phyloP scores from a whole-genome alignment of 2,329 filamentous ascomycete genomes.

The Aspergillus terreus region DNA sequence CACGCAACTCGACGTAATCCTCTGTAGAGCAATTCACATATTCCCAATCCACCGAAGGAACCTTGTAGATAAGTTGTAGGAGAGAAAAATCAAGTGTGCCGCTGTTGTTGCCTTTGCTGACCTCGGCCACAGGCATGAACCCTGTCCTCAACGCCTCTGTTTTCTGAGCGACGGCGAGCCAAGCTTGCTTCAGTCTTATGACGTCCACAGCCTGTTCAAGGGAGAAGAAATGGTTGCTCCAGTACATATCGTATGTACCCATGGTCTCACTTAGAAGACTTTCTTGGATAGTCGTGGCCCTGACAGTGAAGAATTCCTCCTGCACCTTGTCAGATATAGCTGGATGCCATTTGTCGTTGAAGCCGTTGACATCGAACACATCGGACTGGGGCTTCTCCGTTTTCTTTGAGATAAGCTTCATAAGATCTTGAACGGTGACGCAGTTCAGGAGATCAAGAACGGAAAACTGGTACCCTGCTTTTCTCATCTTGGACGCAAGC shows the following conservation, averaged over 20 bases:
- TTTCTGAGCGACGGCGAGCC: constrained; percentile 25
- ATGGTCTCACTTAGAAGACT: constrained; percentile 39
- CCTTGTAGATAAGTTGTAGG: constrained; percentile 27
- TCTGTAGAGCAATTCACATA: constrained; percentile 10
- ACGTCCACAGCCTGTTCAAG: constrained; percentile 26
- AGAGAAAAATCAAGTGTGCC: constrained; percentile 17
- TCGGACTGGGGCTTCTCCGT: background rate
- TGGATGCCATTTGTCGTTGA: constrained; percentile 20
- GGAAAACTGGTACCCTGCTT: constrained; percentile 21
- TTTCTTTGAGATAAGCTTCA: constrained; percentile 9
- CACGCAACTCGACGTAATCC: constrained; percentile 13
- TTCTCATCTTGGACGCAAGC: constrained; percentile 23
- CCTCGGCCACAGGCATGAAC: constrained; percentile 31
- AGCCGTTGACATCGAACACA: constrained; percentile 18
- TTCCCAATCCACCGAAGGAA: constrained; percentile 25
- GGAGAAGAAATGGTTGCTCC: constrained; percentile 38
- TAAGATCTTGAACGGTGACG: constrained; percentile 24
- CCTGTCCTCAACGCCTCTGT: constrained; percentile 36
- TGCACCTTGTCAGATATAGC: constrained; percentile 12
- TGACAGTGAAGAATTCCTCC: constrained; percentile 21
- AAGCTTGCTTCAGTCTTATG: constrained; percentile 27
- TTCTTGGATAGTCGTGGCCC: constrained; percentile 36
- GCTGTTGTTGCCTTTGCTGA: constrained; percentile 5
- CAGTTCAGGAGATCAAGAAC: constrained; percentile 29
- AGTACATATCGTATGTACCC: constrained; percentile 35